Base-by-base conservation (phyloP, 345 rosid species). In the Salix arbutifolia region DNA sequence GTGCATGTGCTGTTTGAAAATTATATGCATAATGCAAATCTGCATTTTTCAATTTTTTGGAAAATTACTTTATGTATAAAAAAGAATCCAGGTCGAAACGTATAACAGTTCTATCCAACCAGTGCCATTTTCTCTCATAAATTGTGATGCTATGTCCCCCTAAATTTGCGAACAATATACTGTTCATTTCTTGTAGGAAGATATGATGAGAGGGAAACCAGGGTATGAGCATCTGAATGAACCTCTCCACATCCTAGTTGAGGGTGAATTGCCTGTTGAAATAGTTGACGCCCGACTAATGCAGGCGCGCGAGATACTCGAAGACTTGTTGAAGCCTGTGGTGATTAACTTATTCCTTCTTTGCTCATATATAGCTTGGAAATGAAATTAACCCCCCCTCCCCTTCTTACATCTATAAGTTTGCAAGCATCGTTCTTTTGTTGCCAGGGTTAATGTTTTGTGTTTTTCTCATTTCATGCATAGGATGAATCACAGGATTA, bases 161-260 rank as follows among this genome's bases (percentile, higher is more conserved):
- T 4, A 33, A 21, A 44, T 73, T 61, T 14, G 58, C n/a, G 28
- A 61, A 76, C 23, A 9, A 14, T 73, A 14, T 35, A 23, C 52
- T 23, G 21, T 26, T 79, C 23, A 31, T 38, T 69, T 79, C 26
- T 77, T 83, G 68, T 72, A 96, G 99, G 99, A 96, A 83, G 98
- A 94, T 78, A 82, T 92, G 86, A 86, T 94, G 97, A 89, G 98
- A 83, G 99, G 98, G 70, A 96, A 94, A 72, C 92, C 94, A 11
- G 99, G 99, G 28, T 96, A 91, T 74, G 98, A 96, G 80, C 99
- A 96, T 79, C 86, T 96, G 68, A 92, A 89, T 79, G 98, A 96
- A 75, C 99, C 93, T 74, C 97, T 96, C 46, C 98, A 92, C 80
- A 90, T 96, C 81, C 86, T 96, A 78, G 88, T 96, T 30, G 98